Percentiles rank a stretch among this genome's conserved stretches.
Evolutionary conservation across 2,329 filamentous ascomycete species (phyloP).

Genomic region (Alternaria sp.): DNA sequence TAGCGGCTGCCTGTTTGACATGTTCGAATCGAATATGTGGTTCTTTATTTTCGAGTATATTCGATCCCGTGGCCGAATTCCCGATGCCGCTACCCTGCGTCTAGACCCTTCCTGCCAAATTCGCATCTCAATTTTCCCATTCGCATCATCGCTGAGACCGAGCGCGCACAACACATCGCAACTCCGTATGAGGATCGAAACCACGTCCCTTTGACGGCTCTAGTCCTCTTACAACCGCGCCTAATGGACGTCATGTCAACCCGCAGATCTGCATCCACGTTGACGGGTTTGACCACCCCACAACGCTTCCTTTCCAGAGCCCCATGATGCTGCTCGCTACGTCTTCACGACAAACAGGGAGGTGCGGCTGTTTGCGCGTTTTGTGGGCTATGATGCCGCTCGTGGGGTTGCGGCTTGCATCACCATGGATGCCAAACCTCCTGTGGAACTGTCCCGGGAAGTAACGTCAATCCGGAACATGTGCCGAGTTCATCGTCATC

Average conservation of each 20-base stretch:
- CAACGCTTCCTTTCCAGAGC: neutral
- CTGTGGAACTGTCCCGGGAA: neutral
- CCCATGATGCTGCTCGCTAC: neutral
- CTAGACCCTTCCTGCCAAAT: neutral
- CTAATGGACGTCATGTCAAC: conserved; percentile 16
- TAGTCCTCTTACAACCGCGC: conserved; percentile 3
- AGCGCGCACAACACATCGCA: neutral
- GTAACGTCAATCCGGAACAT: neutral
- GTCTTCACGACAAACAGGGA: neutral
- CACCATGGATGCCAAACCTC: conserved; percentile 1
- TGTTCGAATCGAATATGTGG: neutral
- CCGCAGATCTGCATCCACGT: conserved; percentile 18
- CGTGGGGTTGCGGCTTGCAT: neutral
- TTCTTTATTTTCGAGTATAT: neutral
- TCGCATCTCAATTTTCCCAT: neutral
- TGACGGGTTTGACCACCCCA: conserved; percentile 7
- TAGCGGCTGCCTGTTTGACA: neutral
- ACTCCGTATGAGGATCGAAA: neutral
- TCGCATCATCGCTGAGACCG: neutral
- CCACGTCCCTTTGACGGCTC: conserved; percentile 1
- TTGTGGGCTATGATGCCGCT: conserved; percentile 8
- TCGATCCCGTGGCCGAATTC: conserved; percentile 4
- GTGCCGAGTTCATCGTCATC: neutral
- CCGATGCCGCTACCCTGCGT: conserved; percentile 13
- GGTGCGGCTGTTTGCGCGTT: neutral